A percentile compares a stretch with the other conserved stretches of the same genome.
phyloP scores from a whole-genome alignment of 2,329 filamentous ascomycete genomes.

The Thermochaetoides dissita region DNA sequence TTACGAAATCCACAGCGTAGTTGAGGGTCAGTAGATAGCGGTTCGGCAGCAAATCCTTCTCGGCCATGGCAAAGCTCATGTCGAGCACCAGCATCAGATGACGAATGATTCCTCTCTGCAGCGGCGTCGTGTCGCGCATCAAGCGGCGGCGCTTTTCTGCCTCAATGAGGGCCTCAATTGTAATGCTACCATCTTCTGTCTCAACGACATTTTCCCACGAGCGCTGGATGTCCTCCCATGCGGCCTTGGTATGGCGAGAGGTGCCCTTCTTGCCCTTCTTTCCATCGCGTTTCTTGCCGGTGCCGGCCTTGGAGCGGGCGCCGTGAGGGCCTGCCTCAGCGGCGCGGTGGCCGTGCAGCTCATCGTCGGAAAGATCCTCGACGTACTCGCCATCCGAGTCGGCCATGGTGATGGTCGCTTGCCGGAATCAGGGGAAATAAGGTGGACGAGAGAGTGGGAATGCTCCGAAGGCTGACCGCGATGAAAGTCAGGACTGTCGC shows the following conservation, averaged over 20 bases:
- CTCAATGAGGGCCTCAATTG: slow-evolving; percentile 62
- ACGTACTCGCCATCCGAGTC: slow-evolving; percentile 62
- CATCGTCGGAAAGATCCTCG: slow-evolving; percentile 51
- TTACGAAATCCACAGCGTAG: slow-evolving; percentile 75
- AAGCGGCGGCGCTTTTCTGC: slow-evolving; percentile 70
- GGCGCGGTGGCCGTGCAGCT: slow-evolving; percentile 37
- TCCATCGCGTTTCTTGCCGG: slow-evolving; percentile 2
- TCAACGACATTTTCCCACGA: slow-evolving; percentile 65
- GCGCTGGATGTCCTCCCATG: slow-evolving; percentile 53
- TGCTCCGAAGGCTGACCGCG: no score
- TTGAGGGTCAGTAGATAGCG: slow-evolving; percentile 70
- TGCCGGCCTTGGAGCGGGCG: slow-evolving; percentile 16
- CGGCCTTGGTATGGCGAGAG: slow-evolving; percentile 30
- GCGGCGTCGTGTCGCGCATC: slow-evolving; percentile 81
- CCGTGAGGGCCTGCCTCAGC: slow-evolving; percentile 19
- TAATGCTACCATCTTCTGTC: slow-evolving; percentile 64
- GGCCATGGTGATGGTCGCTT: slow-evolving; percentile 36
- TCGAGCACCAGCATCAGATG: slow-evolving; percentile 85
- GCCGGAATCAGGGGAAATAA: background rate
- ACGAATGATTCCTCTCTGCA: slow-evolving; percentile 95
- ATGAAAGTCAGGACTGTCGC: no score
- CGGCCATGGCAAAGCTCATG: slow-evolving; percentile 82
- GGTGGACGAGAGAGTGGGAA: background rate
- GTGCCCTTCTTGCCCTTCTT: slow-evolving; percentile 17
- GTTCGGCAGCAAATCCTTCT: slow-evolving; percentile 87